A percentile compares a stretch with the other conserved stretches of the same genome.
Conservation (phyloP, 2,329 filamentous ascomycete species). For the Scytalidium sp. region DNA sequence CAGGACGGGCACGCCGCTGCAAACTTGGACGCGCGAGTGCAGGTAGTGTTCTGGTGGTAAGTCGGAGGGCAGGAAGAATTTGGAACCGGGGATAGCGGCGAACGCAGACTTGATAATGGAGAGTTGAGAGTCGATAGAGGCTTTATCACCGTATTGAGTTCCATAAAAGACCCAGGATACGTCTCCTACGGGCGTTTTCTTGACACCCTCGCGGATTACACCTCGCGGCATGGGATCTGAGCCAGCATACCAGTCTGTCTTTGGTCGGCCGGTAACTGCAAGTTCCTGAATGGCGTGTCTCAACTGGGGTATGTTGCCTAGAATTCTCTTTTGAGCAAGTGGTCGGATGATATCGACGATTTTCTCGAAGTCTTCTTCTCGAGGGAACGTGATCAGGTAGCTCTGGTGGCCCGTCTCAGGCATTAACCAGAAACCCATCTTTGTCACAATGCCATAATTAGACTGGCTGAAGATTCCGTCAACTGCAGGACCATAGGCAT, state of each 20-base stretch:
- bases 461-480: conserved; percentile 49
- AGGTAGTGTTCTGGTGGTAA: conserved; percentile 26
- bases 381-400: conserved; percentile 41
- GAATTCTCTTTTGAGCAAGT: conserved; percentile 21
- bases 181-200: conserved; percentile 22
- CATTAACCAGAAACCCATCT: conserved; percentile 54
- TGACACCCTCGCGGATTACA: conserved; percentile 26
- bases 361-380: conserved; percentile 45
- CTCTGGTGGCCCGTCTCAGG: conserved; percentile 45
- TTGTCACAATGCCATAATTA: conserved; percentile 50
- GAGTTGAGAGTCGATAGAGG: conserved; percentile 23
- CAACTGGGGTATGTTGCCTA: conserved; percentile 29
- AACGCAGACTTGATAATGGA: conserved; percentile 23
- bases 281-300: conserved; percentile 28
- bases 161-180: conserved; percentile 30
- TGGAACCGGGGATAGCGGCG: conserved; percentile 24
- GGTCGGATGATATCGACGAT: conserved; percentile 44
- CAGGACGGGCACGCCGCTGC: conserved; percentile 24
- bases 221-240: conserved; percentile 21
- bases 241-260: conserved; percentile 22
- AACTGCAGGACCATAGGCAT: conserved; percentile 36
- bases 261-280: conserved; percentile 23
- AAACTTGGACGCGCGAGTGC: conserved; percentile 24
- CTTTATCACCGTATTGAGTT: conserved; percentile 25
- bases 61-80: conserved; percentile 29